Conservation (phyloP, 371 early-diverging fungal species). For the Umbelopsis sp. region DNA sequence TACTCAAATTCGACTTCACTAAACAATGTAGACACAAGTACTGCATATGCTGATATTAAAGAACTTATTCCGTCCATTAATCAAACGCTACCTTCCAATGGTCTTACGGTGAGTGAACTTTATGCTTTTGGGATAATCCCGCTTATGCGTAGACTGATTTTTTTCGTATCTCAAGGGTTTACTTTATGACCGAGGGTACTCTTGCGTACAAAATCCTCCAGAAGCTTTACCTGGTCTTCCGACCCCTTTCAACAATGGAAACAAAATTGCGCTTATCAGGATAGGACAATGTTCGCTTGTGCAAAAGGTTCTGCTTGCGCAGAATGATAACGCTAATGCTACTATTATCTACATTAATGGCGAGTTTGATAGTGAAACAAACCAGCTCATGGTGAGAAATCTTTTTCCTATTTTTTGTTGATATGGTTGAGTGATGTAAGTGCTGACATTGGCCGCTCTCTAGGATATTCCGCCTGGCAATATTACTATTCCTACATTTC, state of each 20-base stretch:
- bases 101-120: conserved; percentile 7
- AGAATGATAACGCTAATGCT: conserved; percentile 41
- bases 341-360: conserved; percentile 46
- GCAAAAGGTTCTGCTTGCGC: conserved; percentile 38
- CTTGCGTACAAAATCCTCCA: conserved; percentile 34
- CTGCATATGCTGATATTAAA: conserved; percentile 33
- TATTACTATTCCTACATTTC: conserved; percentile 45
- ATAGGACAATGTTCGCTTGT: conserved; percentile 43
- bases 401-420: neutral
- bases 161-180: conserved; percentile 32
- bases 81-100: neutral
- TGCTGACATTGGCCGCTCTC: conserved; percentile 6
- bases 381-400: neutral
- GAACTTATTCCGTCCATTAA: conserved; percentile 29
- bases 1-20: conserved; percentile 41
- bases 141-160: neutral
- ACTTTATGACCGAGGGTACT: conserved; percentile 47
- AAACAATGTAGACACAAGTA: conserved; percentile 24
- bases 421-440: neutral
- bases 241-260: conserved; percentile 23
- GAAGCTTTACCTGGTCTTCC: conserved; percentile 25
- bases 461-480: conserved; percentile 38
- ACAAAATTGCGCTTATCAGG: conserved; percentile 45
- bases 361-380: conserved; percentile 38
- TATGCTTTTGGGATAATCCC: neutral